Evolutionary conservation across 2,329 filamentous ascomycete genomes (phyloP).

Genomic region (Chaetomium sp.): DNA sequence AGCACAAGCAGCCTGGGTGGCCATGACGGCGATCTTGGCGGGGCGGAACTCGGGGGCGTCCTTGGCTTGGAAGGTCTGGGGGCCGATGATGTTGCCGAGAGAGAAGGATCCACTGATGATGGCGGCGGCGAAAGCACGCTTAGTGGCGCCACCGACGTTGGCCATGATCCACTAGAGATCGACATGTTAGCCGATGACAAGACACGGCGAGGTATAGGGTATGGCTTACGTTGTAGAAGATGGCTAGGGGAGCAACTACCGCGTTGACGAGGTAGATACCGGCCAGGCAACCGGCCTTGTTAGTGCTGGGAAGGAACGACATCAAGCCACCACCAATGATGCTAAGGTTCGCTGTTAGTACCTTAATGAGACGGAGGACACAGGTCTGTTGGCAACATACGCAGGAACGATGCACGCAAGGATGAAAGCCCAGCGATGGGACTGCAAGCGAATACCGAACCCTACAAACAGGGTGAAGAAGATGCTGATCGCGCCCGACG

Average conservation of each 20-base stretch:
- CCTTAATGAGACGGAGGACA: neutral
- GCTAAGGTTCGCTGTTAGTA: slow-evolving; percentile 20
- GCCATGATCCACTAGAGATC: slow-evolving; percentile 38
- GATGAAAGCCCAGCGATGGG: slow-evolving; percentile 46
- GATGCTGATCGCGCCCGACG: slow-evolving; percentile 46
- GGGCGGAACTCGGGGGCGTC: slow-evolving; percentile 48
- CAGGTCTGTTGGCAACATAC: slow-evolving; percentile 25
- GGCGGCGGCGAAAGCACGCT: slow-evolving; percentile 44
- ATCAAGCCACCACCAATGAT: slow-evolving; percentile 45
- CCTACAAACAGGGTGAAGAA: slow-evolving; percentile 45
- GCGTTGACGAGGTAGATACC: slow-evolving; percentile 47
- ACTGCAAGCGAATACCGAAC: slow-evolving; percentile 38
- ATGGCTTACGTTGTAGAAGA: slow-evolving; percentile 39
- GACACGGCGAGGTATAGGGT: neutral
- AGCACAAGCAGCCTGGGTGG: slow-evolving; percentile 40
- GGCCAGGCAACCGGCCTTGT: slow-evolving; percentile 41
- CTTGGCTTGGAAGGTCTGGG: slow-evolving; percentile 47
- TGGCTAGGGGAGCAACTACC: slow-evolving; percentile 38
- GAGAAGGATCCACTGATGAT: slow-evolving; percentile 45
- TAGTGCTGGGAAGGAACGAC: slow-evolving; percentile 43
- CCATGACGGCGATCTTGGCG: slow-evolving; percentile 50
- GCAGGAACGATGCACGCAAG: slow-evolving; percentile 43
- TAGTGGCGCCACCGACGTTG: slow-evolving; percentile 47
- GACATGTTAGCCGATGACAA: neutral
- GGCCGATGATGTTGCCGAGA: slow-evolving; percentile 50